Base-by-base conservation (phyloP, 1,284 basidiomycete species). In the Baeospora myosura region DNA sequence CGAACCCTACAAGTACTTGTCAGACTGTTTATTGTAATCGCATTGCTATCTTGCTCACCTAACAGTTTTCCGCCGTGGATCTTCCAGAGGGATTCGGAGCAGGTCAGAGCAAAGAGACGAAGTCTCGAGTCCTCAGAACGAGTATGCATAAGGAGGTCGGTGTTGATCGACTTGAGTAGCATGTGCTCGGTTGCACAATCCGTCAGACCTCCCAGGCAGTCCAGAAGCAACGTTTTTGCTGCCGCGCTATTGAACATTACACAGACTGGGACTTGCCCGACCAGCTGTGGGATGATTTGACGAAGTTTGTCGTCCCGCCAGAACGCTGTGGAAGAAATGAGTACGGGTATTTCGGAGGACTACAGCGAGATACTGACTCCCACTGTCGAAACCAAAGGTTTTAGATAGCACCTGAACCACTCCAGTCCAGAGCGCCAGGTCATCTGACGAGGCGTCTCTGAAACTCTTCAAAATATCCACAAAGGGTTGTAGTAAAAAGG, bases 251-350 rank as follows among this genome's bases (percentile, higher is more conserved):
- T 61, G 10, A 65, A 49, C 18, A 54, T 55, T 10, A 67, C 55
- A 47, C 71, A 71, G n/a, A 78, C 58, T 11, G 74, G 61, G 21
- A 89, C 64, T 62, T 94, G 91, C 18, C 70, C 64, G 14, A 87
- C 66, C 18, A 93, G 57, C 0, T 73, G 64, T 1, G 72, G 60
- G 1, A 78, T 59, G 11, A 91, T 61, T 49, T 78, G 75, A 14
- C 77, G 71, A 16, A 91, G 62, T 44, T 83, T 83, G 49, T 88
- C 79, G 45, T 90, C 82, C 18, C 87, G 81, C 94, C 93, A 97
- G 72, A 88, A 96, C 5, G 69, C 89, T 90, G 49, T 2, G 45
- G 22, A 33, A n/a, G n/a, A n/a, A 29, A 40, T 25, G 31, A 42
- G 38, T 34, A 18, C 17, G 3, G 4, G 29, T 34, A 7, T 3